phyloP scores from a whole-genome alignment of 352 stramenopile genomes.

The Phytopythium helicoides region DNA sequence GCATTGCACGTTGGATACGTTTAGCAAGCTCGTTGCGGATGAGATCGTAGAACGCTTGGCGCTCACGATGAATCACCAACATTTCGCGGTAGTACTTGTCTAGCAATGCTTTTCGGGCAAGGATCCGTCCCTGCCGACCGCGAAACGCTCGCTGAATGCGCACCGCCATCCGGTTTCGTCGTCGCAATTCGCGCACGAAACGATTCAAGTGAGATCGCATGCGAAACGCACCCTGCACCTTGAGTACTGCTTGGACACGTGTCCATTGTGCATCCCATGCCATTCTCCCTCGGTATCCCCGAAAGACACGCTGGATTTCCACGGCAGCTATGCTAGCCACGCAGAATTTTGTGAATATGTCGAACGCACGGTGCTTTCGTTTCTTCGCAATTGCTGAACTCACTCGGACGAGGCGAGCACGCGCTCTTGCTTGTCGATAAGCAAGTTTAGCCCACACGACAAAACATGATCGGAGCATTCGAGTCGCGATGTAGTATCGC shows the following conservation, averaged over 20 bases:
- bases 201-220: conserved; percentile 57
- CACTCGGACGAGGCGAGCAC: conserved; percentile 23
- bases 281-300: conserved; percentile 39
- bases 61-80: conserved; percentile 46
- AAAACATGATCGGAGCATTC: conserved; percentile 36
- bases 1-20: conserved; percentile 46
- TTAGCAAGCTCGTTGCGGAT: conserved; percentile 38
- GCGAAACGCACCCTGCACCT: conserved; percentile 63
- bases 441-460: conserved; percentile 30
- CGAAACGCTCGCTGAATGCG: conserved; percentile 63
- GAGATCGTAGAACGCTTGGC: conserved; percentile 37
- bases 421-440: conserved; percentile 27
- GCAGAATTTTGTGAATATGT: conserved; percentile 30
- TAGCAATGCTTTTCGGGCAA: conserved; percentile 31
- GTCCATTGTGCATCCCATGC: conserved; percentile 20
- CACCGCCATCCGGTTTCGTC: conserved; percentile 44
- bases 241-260: conserved; percentile 47
- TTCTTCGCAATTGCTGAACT: conserved; percentile 21
- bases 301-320: conserved; percentile 63
- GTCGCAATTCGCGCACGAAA: conserved; percentile 37
- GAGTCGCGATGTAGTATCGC: conserved; percentile 47
- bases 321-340: conserved; percentile 50
- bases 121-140: conserved; percentile 45
- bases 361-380: conserved; percentile 27
- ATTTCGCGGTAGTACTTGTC: conserved; percentile 57